These are phyloP conservation scores for Macrophomina tecta DNA, from an alignment of 2,329 filamentous ascomycete genomes.

Conservation along the genomic window DNA sequence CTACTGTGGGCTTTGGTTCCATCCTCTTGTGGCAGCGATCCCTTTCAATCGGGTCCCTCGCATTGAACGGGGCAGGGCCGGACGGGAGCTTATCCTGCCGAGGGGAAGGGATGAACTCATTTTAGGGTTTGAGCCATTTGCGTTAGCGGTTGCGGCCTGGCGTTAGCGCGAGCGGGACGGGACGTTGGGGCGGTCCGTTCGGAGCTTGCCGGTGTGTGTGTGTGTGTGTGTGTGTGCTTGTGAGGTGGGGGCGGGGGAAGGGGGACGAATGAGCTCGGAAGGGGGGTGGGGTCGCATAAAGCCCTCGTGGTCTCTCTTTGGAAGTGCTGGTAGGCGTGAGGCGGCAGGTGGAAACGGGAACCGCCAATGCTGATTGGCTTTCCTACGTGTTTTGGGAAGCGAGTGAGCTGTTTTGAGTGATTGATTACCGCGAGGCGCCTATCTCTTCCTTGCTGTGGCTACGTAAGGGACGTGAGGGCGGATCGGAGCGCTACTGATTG, in stretches of 20 bases:
- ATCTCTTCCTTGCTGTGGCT: background rate
- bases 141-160: background rate
- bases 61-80: too few relatives aligned
- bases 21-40: too few relatives aligned
- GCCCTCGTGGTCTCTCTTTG: too few relatives aligned
- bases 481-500: background rate
- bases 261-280: too few relatives aligned
- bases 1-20: too few relatives aligned
- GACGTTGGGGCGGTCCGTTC: background rate
- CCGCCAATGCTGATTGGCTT: background rate
- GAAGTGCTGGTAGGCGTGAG: background rate
- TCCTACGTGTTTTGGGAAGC: background rate
- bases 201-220: background rate
- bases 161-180: background rate
- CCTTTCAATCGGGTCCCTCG: too few relatives aligned
- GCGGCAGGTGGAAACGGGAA: background rate
- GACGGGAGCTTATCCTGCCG: background rate
- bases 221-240: too few relatives aligned
- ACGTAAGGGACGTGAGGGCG: background rate
- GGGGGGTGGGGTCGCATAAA: too few relatives aligned
- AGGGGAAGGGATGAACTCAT: background rate
- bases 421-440: background rate
- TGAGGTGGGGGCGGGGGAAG: too few relatives aligned
- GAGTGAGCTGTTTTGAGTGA: conserved; percentile 1
- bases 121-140: background rate